Base-by-base conservation (phyloP, 768 basidiomycete genomes). In the Boletus huronensis region DNA sequence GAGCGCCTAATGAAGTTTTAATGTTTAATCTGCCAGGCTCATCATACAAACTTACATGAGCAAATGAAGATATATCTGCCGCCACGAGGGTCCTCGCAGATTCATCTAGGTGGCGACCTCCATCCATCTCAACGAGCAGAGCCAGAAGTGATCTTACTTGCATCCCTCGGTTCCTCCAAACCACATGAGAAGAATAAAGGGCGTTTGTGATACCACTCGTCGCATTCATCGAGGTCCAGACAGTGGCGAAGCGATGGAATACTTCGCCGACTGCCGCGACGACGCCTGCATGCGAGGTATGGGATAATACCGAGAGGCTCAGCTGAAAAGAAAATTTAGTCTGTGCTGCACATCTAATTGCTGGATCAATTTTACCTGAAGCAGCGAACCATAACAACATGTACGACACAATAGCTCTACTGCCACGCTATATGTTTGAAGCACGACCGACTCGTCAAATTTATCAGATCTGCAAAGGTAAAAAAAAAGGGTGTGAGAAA, bases 191-290 rank as follows among this genome's bases (percentile, higher is more conserved):
- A 28, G 75, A 69, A 61, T 83, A 82, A 23, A 93, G 77, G 0
- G 85, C 79, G 7, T 73, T 70, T 3, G 84, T 76, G 49, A 92
- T 83, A 0, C 63, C 70, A 19, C 74, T 72, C 56, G 80, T 79
- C 11, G 72, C 78, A 61, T 88, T 78, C 84, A 92, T 88, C 55
- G 86, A 88, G 13, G 81, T 80, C 90, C 89, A 93, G 45, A 91
- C 83, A 21, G 81, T 79, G 11, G 81, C 78, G 61, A 86, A 85
- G 7, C 86, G 82, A 55, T 82, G 79, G n/a, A 93, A 75, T 5
- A 83, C 83, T 58, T 87, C 83, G n/a, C 90, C 77, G 1, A 88
- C 79, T 0, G 81, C 79, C 4, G 76, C 75, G 26, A 90, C 74
- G 7, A 83, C 71, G 21, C 85, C 81, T 0, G 73, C 68, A 32